Evolutionary conservation across 768 basidiomycete species (phyloP), one percentile per base, ranked within the genome.

Genomic region (Boletus tylopilopsis): DNA sequence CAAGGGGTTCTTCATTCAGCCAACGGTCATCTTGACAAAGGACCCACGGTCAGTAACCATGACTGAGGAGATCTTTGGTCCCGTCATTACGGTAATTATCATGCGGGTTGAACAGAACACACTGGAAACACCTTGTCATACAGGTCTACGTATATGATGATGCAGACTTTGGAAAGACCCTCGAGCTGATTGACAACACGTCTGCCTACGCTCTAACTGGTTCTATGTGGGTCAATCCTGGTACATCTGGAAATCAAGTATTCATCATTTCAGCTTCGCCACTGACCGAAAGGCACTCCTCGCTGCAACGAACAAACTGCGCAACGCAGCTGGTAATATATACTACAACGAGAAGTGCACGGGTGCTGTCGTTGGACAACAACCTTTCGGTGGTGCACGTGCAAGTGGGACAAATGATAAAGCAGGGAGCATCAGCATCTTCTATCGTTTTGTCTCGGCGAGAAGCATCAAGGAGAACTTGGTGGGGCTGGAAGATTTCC

Each of bases 271-370:
- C 63, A 93, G 93, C 70, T 97, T 97, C 73, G 76, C 93, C 12
- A 60, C 76, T 3, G 89, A 93, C 57, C 87, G 96, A 57, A 75
- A 80, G 23, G 92, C 86, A 6, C 80, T 97, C 48, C 70, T 94
- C 55, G 72, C 73, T 29, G 90, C 93, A 2, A 85, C 91, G 36
- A 87, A 87, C 71, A 79, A 77, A 47, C 79, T 99, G 37, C 86
- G 93, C 48, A 87, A 95, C 71, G 77, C 94, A 1, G 91, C 96
- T 4, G 96, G 96, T 3, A 99, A 97, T 68, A 84, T 95, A 48
- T 99, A 99, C 75, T 92, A 94, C 73, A 97, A 97, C 69, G 94
- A 97, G 60, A 94, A 95, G 69, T 98, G 93, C 71, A 99, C 95
- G 2, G 93, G 93, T 27, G 94, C 93, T n/a, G 90, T 91, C 42